Conservation (phyloP, 495 filamentous ascomycete species). For the Staphylotrichum longicolle region DNA sequence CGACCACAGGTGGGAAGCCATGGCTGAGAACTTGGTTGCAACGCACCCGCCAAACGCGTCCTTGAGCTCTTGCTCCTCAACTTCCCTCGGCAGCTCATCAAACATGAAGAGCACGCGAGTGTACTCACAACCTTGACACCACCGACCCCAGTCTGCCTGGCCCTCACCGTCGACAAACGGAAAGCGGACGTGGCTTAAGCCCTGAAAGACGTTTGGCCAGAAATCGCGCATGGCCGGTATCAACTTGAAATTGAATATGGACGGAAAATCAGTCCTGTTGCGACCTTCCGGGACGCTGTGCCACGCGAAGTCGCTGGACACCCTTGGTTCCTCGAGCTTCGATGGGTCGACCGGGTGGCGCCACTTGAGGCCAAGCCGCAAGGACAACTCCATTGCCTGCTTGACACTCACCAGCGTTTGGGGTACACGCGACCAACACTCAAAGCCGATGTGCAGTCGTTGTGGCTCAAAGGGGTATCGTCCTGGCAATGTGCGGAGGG, state of each 20-base stretch:
- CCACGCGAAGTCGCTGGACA: neutral
- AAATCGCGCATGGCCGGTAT: too few relatives aligned
- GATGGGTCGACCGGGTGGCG: neutral
- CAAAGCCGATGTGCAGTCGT: neutral
- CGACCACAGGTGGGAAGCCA: neutral
- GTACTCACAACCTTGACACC: neutral
- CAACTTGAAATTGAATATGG: too few relatives aligned
- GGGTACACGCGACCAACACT: too few relatives aligned
- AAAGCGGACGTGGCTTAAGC: neutral
- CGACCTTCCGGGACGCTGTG: neutral
- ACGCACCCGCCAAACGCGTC: neutral
- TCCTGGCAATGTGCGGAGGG: neutral
- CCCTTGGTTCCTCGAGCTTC: neutral
- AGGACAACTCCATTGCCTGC: neutral
- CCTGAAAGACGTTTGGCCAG: neutral
- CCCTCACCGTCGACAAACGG: neutral
- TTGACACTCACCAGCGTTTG: neutral
- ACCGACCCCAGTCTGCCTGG: neutral
- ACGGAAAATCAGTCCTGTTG: too few relatives aligned
- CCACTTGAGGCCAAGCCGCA: neutral
- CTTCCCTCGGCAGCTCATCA: neutral
- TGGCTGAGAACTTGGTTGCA: neutral
- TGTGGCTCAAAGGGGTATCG: neutral
- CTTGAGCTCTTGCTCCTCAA: neutral
- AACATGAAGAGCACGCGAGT: neutral